Percentiles rank a stretch among this genome's conserved stretches.
Conservation (phyloP, 768 basidiomycete species). For the Antrodiella citrinella region DNA sequence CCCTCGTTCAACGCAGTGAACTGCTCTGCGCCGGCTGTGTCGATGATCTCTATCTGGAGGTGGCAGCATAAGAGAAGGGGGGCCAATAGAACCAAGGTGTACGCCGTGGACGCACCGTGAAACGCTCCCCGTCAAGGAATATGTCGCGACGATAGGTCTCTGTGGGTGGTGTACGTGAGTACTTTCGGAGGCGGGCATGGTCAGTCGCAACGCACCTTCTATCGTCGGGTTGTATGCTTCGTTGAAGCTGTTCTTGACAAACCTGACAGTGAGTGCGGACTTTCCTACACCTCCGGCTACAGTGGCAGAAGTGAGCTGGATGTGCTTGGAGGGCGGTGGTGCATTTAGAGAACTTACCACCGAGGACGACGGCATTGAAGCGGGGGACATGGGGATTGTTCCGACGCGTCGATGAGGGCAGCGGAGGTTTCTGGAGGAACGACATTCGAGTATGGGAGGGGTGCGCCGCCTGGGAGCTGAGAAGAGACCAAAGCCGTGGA, state of each 20-base stretch:
- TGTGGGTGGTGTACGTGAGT: constrained; percentile 23
- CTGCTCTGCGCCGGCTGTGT: constrained; percentile 83
- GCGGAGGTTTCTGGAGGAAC: constrained; percentile 9
- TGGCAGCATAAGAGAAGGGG: no score
- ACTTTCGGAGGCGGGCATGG: neutral
- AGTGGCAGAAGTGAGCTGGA: constrained; percentile 1
- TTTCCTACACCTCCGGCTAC: constrained; percentile 85
- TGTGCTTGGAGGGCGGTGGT: constrained; percentile 1
- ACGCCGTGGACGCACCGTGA: constrained; percentile 39
- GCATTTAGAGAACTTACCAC: constrained; percentile 40
- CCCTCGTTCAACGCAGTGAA: constrained; percentile 75
- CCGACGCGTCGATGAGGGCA: constrained; percentile 6
- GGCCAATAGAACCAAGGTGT: neutral
- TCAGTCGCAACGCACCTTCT: constrained; percentile 56
- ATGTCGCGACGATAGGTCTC: constrained; percentile 66
- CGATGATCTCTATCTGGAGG: constrained; percentile 65
- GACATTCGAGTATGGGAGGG: constrained; percentile 4
- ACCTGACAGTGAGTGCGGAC: constrained; percentile 77
- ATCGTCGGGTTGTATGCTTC: constrained; percentile 81
- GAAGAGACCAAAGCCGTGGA: neutral
- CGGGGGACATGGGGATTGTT: constrained; percentile 41
- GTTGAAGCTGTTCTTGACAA: constrained; percentile 63
- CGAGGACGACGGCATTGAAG: constrained; percentile 74
- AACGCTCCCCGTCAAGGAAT: constrained; percentile 56
- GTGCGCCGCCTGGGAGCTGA: neutral